phyloP scores from a whole-genome alignment of 208 protist genomes.

The Acanthamoeba rhysodes region DNA sequence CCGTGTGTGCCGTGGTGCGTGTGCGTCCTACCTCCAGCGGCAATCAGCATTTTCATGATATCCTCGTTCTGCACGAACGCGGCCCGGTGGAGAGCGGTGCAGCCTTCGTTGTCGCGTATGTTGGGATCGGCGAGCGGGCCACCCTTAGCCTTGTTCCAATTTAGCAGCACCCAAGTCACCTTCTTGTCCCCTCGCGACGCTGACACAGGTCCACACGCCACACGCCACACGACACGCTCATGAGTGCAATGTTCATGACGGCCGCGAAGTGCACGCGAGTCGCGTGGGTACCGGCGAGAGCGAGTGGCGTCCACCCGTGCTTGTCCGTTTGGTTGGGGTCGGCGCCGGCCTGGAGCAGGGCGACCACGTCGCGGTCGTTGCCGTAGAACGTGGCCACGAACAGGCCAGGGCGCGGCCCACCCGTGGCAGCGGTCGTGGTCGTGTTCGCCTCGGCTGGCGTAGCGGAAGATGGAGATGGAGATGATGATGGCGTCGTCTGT shows the following conservation, averaged over 20 bases:
- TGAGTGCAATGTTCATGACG: too few species aligned
- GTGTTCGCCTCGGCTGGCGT: not conserved
- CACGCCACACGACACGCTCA: not conserved
- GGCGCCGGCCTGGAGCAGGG: constrained; percentile 23
- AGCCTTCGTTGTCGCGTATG: constrained; percentile 30
- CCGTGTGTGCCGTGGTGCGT: too few species aligned
- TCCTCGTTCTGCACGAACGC: constrained; percentile 30
- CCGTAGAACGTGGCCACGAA: constrained; percentile 63
- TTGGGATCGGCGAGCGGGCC: constrained; percentile 54
- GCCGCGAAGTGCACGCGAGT: not conserved
- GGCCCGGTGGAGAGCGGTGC: constrained; percentile 28
- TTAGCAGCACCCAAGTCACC: constrained; percentile 33
- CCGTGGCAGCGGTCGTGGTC: not conserved
- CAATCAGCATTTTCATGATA: constrained; percentile 16
- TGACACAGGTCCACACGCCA: not conserved
- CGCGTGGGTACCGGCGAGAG: constrained; percentile 3
- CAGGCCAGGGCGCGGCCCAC: not conserved
- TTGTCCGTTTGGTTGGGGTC: constrained; percentile 29
- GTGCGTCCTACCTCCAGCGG: not conserved
- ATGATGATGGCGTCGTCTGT: not conserved
- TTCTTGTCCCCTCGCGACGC: constrained; percentile 2
- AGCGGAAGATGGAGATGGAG: not conserved
- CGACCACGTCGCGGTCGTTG: constrained; percentile 31
- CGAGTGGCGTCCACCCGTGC: constrained; percentile 50
- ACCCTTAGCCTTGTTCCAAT: constrained; percentile 42